Evolutionary conservation across 352 stramenopile species (phyloP).

Genomic region (Phytophthora pluvialis): DNA sequence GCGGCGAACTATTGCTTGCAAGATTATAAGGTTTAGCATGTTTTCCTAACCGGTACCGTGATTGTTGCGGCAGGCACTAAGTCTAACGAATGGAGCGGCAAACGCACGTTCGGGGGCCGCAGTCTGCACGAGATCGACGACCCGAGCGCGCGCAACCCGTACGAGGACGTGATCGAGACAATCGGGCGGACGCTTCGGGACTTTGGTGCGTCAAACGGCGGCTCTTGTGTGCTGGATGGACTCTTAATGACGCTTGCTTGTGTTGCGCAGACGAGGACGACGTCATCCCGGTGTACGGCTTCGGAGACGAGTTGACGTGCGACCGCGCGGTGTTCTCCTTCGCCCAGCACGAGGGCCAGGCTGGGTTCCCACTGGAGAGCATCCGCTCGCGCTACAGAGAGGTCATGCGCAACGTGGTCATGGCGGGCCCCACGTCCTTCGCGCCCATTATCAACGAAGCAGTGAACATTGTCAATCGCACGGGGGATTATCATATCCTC

Average conservation of each 20-base stretch:
- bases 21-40: background rate
- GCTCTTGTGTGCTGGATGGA: background rate
- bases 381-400: conserved; percentile 78
- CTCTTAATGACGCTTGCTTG: conserved; percentile 4
- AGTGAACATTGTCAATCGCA: conserved; percentile 80
- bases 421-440: conserved; percentile 87
- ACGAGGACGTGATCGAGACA: conserved; percentile 87
- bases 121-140: conserved; percentile 77
- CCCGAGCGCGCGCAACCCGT: conserved; percentile 59
- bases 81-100: conserved; percentile 91
- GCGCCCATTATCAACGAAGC: conserved; percentile 88
- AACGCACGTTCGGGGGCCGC: conserved; percentile 74
- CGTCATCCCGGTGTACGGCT: conserved; percentile 82
- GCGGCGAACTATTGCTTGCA: conserved; percentile 20
- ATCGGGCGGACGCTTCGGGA: conserved; percentile 73
- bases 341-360: conserved; percentile 35
- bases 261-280: conserved; percentile 80
- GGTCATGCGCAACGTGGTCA: conserved; percentile 72
- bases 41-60: background rate
- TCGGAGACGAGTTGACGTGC: conserved; percentile 82
- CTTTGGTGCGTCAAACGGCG: conserved; percentile 56
- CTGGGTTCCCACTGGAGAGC: conserved; percentile 67
- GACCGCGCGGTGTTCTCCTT: conserved; percentile 86
- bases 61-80: conserved; percentile 69
- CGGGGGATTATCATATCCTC: conserved; percentile 84